Evolutionary conservation across 202 grass and related monocot genomes (phyloP), one percentile per base, ranked within the genome.

Genomic region (Brachypodium distachyon): DNA sequence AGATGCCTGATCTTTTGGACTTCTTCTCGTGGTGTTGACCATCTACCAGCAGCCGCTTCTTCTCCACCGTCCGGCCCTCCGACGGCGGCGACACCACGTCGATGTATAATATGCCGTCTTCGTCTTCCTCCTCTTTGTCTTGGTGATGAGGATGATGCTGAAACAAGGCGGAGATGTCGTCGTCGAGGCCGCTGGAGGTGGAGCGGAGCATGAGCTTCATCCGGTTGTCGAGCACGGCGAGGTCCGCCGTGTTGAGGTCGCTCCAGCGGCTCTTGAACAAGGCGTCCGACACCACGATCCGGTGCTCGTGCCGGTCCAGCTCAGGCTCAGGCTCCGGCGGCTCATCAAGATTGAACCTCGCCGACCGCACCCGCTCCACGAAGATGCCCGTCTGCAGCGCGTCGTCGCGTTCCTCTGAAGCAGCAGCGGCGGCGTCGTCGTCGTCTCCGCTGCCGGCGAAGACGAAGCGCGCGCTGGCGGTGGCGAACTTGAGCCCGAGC

Each of bases 211-310:
- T n/a, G n/a, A n/a, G n/a, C n/a, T n/a, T n/a, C n/a, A n/a, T 81
- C 74, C 96, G 83, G 14, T 66, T 66, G 77, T 89, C 89, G 12
- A 99, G 71, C 58, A 81, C 88, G 40, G 89, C 59, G 67, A 96
- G 82, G 82, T 87, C 96, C 10, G 90, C 82, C 17, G 89, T 91
- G 89, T 90, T 95, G 83, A 99, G 84, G 73, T 94, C 96, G 74
- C 96, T 99, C 96, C 96, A 99, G 22, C 96, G 87, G 82, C 85
- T 92, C 73, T 91, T 92, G 78, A 99, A 90, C 64, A 92, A 83
- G 8, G 69, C 60, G 65, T 90, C 92, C 1, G 96, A 99, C 33
- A 96, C 70, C 39, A 96, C 54, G 73, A 99, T 96, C 55, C 84
- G 84, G 72, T 99, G 96, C 77, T 73, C 81, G 83, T 93, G 89